These are phyloP conservation scores for Moelleriella libera DNA, from an alignment of 2,329 filamentous ascomycete genomes.

Conservation along the genomic window DNA sequence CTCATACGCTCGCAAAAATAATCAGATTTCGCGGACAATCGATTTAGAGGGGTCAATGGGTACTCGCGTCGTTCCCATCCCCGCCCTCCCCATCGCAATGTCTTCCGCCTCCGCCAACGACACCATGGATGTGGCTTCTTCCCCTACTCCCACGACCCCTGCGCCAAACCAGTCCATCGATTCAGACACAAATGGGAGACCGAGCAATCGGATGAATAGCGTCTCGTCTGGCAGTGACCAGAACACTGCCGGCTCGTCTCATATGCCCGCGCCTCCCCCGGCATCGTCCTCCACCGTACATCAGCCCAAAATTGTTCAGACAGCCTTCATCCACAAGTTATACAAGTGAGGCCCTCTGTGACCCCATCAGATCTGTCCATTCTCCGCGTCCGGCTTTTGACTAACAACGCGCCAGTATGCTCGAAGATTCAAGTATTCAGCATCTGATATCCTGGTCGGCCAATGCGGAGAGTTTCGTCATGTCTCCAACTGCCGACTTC, in stretches of 20 bases:
- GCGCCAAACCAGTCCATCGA: slow-evolving; percentile 30
- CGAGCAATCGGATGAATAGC: slow-evolving; percentile 20
- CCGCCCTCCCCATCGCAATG: slow-evolving; percentile 42
- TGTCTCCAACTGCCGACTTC: slow-evolving; percentile 95
- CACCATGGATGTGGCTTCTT: slow-evolving; percentile 47
- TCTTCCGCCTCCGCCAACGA: slow-evolving; percentile 44
- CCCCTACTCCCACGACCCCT: slow-evolving; percentile 29
- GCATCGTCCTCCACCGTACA: slow-evolving; percentile 58
- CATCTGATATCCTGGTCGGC: slow-evolving; percentile 94
- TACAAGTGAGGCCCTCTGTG: slow-evolving; percentile 60
- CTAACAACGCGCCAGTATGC: slow-evolving; percentile 54
- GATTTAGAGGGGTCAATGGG: slow-evolving; percentile 11
- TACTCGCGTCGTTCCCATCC: slow-evolving; percentile 42
- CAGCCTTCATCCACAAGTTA: slow-evolving; percentile 96
- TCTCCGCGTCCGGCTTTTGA: neutral
- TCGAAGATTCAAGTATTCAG: slow-evolving; percentile 85
- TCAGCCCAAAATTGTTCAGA: slow-evolving; percentile 95
- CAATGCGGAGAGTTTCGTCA: slow-evolving; percentile 93
- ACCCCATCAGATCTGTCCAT: neutral
- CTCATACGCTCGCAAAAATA: no score
- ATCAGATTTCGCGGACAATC: neutral
- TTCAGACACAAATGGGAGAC: slow-evolving; percentile 22
- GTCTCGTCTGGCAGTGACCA: slow-evolving; percentile 24
- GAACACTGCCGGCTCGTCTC: slow-evolving; percentile 12
- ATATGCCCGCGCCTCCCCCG: slow-evolving; percentile 36